Evolutionary conservation across 164 flowering plant genomes (phyloP), one percentile per base, ranked within the genome.

Genomic region (Paratinospora sagittata): DNA sequence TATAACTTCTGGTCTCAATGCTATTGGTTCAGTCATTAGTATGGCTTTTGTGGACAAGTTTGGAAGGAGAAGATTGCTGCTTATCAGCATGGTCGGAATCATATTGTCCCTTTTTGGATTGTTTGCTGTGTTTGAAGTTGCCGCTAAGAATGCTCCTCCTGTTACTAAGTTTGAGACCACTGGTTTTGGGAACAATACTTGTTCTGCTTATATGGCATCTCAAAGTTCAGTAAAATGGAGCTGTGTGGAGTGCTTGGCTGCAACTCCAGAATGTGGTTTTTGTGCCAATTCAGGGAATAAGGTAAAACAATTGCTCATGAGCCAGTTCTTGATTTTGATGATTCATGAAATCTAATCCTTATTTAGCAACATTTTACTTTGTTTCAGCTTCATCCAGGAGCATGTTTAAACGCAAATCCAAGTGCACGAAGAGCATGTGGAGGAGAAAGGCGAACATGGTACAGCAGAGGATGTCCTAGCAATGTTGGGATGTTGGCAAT

Each of bases 1-100:
- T 8, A 75, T 90, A 34, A 92, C 97, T 1, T 86, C 98, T 2
- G 92, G 92, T 26, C 89, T 95, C 14, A 95, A 95, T 72, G 87
- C 87, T 0, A n/a, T 85, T 33, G 97, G 98, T 41, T 70, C 96
- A 19, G 68, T 95, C 27, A 74, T 88, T 12, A 90, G 96, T 37
- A 95, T 92, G 84, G 24, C 23, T 5, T 82, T 82, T 63, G 88
- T 95, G 0, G 98, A 95, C 74, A 78, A 87, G 71, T 73, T 67
- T 36, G 98, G 98, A 62, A 84, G 98, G 82, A 84, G 87, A 68
- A 83, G 78, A 72, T n/a, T 92, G 75, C 82, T 92, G 84, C 66
- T 95, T 13, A 9, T 81, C 7, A 89, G 96, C 36, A 79, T 92
- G 89, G 3, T 83, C 60, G 96, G 94, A 5, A 84, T 95, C 69